Percentiles rank a stretch among this genome's conserved stretches.
These are phyloP conservation scores for Exutisphaerella laricina DNA, from an alignment of 2,329 filamentous ascomycete genomes.

Conservation along the genomic window DNA sequence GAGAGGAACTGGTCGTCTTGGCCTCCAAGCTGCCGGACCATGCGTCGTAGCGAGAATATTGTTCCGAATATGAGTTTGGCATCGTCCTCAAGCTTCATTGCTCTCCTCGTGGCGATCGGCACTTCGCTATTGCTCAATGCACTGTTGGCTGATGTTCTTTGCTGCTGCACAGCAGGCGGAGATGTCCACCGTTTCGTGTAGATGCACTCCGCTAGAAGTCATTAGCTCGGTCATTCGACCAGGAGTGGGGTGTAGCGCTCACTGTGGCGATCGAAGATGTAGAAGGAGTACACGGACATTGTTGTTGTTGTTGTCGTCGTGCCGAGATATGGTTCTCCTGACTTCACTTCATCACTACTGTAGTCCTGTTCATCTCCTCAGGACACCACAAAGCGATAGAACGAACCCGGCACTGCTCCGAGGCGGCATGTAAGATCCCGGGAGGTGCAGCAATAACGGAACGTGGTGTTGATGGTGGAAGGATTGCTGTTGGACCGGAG, in stretches of 20 bases:
- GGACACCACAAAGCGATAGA: neutral
- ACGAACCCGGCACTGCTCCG: neutral
- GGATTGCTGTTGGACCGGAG: no score
- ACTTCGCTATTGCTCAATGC: constrained; percentile 4
- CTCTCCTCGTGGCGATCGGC: constrained; percentile 12
- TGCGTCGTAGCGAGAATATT: constrained; percentile 92
- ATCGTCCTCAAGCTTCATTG: constrained; percentile 58
- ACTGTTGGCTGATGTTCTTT: neutral
- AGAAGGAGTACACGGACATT: constrained; percentile 96
- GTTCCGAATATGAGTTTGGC: constrained; percentile 97
- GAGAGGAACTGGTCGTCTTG: constrained; percentile 88
- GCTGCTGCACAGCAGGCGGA: constrained; percentile 30
- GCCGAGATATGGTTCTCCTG: neutral
- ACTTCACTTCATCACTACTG: neutral
- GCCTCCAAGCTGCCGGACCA: constrained; percentile 91
- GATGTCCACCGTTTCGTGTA: constrained; percentile 78
- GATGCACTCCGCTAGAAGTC: constrained; percentile 78
- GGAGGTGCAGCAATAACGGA: constrained; percentile 2
- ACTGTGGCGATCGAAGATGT: constrained; percentile 99
- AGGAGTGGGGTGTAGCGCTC: constrained; percentile 32
- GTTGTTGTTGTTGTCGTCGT: constrained; percentile 5
- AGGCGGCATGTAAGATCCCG: constrained; percentile 1
- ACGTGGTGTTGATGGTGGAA: neutral
- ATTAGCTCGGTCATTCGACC: constrained; percentile 2
- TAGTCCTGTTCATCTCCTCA: neutral